phyloP scores from a whole-genome alignment of 352 stramenopile genomes.

The Stramenopiles sp. region DNA sequence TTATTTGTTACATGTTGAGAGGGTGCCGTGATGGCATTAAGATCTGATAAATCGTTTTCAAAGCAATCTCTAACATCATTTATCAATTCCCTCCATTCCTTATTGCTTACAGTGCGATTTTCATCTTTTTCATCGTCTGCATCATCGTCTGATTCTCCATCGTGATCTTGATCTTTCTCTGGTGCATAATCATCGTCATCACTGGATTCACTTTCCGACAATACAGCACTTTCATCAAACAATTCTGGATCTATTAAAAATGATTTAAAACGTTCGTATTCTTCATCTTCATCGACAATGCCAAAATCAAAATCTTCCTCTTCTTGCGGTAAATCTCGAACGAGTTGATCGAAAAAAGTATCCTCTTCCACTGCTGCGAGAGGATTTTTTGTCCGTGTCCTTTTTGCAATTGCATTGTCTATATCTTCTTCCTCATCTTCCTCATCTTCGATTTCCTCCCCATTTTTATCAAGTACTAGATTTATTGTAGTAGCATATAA shows the following conservation, averaged over 20 bases:
- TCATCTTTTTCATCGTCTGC: background rate
- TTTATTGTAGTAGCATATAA: too few relatives aligned
- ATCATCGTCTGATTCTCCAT: background rate
- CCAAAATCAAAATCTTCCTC: background rate
- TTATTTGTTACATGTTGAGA: background rate
- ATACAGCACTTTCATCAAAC: too few relatives aligned
- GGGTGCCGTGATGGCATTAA: background rate
- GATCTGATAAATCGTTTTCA: background rate
- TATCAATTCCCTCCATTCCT: background rate
- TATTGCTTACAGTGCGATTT: background rate
- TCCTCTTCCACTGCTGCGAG: background rate
- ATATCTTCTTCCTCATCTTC: background rate
- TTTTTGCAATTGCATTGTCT: background rate
- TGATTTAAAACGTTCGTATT: background rate
- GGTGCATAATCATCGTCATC: background rate
- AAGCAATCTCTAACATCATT: background rate
- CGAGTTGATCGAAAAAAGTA: background rate
- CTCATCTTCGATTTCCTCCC: background rate
- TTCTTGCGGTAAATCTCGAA: background rate
- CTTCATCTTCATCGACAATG: background rate
- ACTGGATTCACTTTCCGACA: too few relatives aligned
- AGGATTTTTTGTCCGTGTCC: background rate
- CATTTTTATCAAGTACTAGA: too few relatives aligned
- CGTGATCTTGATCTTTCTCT: too few relatives aligned
- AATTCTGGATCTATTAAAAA: background rate